phyloP scores from a whole-genome alignment of 2,329 filamentous ascomycete genomes.

The Phoma sp. region DNA sequence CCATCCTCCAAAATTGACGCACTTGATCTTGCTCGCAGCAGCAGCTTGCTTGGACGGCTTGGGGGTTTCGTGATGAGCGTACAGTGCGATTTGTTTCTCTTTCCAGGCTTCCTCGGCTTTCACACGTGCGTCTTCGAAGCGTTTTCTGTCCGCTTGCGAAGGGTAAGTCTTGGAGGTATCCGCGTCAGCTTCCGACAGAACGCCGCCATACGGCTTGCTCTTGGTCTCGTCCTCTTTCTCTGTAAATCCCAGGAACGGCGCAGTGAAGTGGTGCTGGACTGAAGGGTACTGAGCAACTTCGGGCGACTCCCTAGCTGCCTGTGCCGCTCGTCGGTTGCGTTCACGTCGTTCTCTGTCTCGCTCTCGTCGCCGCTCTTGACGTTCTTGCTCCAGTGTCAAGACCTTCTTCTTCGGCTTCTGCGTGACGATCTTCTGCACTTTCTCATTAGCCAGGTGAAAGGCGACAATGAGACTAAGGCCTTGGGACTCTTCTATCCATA shows the following conservation, averaged over 20 bases:
- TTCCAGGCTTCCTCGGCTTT: conserved; percentile 94
- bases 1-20: conserved; percentile 95
- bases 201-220: conserved; percentile 93
- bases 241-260: conserved; percentile 86
- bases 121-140: conserved; percentile 88
- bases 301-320: conserved; percentile 46
- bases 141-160: conserved; percentile 76
- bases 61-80: conserved; percentile 67
- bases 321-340: conserved; percentile 56
- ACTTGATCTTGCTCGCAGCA: conserved; percentile 95
- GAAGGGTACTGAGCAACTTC: conserved; percentile 63
- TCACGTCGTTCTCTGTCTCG: conserved; percentile 50
- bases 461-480: conserved; percentile 40
- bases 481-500: conserved; percentile 44
- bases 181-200: conserved; percentile 85
- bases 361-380: conserved; percentile 42
- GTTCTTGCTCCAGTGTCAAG: conserved; percentile 39
- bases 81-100: conserved; percentile 68
- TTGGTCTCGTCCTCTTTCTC: conserved; percentile 92
- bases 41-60: conserved; percentile 70
- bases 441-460: conserved; percentile 56
- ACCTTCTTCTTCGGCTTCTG: conserved; percentile 61
- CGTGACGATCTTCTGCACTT: conserved; percentile 66
- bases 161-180: conserved; percentile 91
- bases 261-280: conserved; percentile 70